phyloP scores from a whole-genome alignment of 2,329 filamentous ascomycete genomes.

The Hirsutella minnesotensis region DNA sequence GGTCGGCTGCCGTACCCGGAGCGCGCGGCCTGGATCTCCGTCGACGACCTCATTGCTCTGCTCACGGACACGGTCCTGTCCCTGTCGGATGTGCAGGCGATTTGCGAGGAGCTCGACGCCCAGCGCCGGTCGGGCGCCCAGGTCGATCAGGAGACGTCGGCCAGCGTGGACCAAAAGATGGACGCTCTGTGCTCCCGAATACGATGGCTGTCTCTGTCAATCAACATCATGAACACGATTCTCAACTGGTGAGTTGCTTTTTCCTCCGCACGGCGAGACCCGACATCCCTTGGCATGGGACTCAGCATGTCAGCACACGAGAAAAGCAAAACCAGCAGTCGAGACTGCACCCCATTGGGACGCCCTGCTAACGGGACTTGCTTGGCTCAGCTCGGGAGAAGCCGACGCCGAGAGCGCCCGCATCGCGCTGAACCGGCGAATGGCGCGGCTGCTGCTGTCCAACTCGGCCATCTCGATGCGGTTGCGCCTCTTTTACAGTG shows the following conservation, averaged over 20 bases:
- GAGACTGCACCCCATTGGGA: too few relatives aligned
- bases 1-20: slow-evolving; percentile 21
- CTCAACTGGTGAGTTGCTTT: slow-evolving; percentile 21
- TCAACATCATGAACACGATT: slow-evolving; percentile 27
- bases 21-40: slow-evolving; percentile 22
- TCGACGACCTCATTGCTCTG: slow-evolving; percentile 21
- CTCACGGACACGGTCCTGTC: slow-evolving; percentile 24
- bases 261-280: too few relatives aligned
- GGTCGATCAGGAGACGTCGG: not conserved
- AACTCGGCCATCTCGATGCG: slow-evolving; percentile 19
- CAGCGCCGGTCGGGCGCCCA: not conserved
- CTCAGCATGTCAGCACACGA: too few relatives aligned
- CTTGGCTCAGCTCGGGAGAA: slow-evolving; percentile 18
- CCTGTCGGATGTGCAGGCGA: slow-evolving; percentile 18
- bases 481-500: slow-evolving; percentile 15
- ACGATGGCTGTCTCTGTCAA: slow-evolving; percentile 25
- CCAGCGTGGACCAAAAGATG: slow-evolving; percentile 14
- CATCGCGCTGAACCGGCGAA: slow-evolving; percentile 20
- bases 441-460: slow-evolving; percentile 20
- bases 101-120: slow-evolving; percentile 11
- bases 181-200: slow-evolving; percentile 19
- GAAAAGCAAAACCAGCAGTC: too few relatives aligned
- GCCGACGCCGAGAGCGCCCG: slow-evolving; percentile 23
- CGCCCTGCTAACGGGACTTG: not conserved
- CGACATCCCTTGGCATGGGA: not conserved